Percentiles rank a stretch among this genome's conserved stretches.
These are phyloP conservation scores for Fagopyrum tataricum DNA, from an alignment of 148 eudicot genomes.

Conservation along the genomic window DNA sequence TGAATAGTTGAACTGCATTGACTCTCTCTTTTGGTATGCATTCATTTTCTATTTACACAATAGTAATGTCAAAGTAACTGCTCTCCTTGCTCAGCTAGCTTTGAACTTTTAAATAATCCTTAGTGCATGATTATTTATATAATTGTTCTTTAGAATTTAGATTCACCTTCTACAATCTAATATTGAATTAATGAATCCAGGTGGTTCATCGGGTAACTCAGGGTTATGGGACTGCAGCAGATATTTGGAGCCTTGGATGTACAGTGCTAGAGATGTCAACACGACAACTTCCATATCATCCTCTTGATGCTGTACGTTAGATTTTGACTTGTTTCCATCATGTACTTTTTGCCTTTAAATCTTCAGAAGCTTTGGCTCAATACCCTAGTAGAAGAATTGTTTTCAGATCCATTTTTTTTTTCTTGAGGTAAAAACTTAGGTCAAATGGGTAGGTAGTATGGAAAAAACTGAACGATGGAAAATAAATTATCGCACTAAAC, in stretches of 20 bases:
- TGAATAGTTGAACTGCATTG: not conserved
- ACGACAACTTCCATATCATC: slow-evolving; percentile 56
- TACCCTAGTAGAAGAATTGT: not conserved
- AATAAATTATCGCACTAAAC: not conserved
- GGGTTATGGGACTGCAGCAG: slow-evolving; percentile 87
- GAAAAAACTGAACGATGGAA: not conserved
- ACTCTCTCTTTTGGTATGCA: not conserved
- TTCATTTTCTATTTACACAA: not conserved
- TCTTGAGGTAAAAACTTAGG: not conserved
- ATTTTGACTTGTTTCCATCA: not conserved
- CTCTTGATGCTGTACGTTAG: slow-evolving; percentile 53
- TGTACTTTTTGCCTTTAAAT: not conserved
- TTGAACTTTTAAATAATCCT: not conserved
- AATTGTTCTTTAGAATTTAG: not conserved
- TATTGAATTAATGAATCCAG: slow-evolving; percentile 26
- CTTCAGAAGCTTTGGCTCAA: not conserved
- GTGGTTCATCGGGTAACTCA: slow-evolving; percentile 46
- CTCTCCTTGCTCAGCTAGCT: not conserved
- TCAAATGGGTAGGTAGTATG: not conserved
- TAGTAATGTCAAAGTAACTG: not conserved
- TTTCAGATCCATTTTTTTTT: not conserved
- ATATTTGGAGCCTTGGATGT: slow-evolving; percentile 98
- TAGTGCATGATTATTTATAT: not conserved
- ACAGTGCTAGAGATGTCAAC: slow-evolving; percentile 91
- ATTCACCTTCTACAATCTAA: not conserved